A percentile compares a stretch with the other conserved stretches of the same genome.
Conservation (phyloP, 2,329 filamentous ascomycete genomes). For the Huntiella abstrusa region DNA sequence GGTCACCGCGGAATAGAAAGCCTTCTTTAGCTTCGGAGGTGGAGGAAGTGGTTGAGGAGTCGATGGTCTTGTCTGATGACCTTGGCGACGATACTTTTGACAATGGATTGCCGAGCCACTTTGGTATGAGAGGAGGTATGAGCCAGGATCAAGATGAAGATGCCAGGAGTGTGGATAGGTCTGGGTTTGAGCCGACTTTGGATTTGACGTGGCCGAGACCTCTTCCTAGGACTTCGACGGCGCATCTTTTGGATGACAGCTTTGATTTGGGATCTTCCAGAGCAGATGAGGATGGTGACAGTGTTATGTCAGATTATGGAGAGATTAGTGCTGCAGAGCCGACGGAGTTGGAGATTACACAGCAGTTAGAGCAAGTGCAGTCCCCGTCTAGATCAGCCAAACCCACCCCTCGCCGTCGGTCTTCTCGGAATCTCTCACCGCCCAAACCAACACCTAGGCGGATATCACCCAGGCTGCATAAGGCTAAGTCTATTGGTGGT, state of each 20-base stretch:
- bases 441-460: slow-evolving; percentile 13
- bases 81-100: no score
- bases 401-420: neutral
- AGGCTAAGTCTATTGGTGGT: slow-evolving; percentile 11
- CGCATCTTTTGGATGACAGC: neutral
- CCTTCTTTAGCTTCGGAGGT: slow-evolving; percentile 3
- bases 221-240: no score
- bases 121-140: no score
- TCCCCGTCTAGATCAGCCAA: neutral
- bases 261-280: neutral
- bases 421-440: slow-evolving; percentile 3
- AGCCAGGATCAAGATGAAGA: no score
- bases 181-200: no score
- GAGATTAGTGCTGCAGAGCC: neutral
- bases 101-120: no score
- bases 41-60: slow-evolving; percentile 8
- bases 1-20: slow-evolving; percentile 3
- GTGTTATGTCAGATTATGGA: neutral
- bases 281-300: neutral
- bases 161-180: no score
- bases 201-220: no score
- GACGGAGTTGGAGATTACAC: no score
- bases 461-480: slow-evolving; percentile 4
- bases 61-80: slow-evolving; percentile 8
- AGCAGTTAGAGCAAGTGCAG: no score